A percentile compares a stretch with the other conserved stretches of the same genome.
Evolutionary conservation across 164 flowering plant species (phyloP).

Genomic region (Cinnamomum micranthum): DNA sequence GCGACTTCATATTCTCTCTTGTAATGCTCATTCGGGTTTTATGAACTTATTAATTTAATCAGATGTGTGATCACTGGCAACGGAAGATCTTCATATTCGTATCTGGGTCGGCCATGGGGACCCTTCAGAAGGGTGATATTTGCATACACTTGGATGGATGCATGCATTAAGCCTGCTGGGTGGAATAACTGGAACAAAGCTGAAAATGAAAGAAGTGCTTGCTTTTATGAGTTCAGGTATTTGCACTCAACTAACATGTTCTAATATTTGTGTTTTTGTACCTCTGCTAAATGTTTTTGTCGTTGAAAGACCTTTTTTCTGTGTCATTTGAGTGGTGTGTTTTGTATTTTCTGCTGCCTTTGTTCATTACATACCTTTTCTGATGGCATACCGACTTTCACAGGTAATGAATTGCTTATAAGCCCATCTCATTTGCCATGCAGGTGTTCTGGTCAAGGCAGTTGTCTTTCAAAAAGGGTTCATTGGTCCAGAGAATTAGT

Average conservation of each 20-base stretch:
- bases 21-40: not conserved
- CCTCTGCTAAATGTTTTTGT: not conserved
- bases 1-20: not conserved
- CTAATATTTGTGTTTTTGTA: not conserved
- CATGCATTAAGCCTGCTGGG: constrained; percentile 65
- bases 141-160: constrained; percentile 82
- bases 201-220: constrained; percentile 91
- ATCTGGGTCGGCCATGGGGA: constrained; percentile 98
- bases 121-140: constrained; percentile 92
- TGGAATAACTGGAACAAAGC: constrained; percentile 93
- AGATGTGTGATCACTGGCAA: constrained; percentile 95
- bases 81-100: constrained; percentile 56
- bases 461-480: constrained; percentile 64
- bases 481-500: constrained; percentile 79
- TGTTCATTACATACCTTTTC: not conserved
- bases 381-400: not conserved
- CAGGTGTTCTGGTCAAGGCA: constrained; percentile 91
- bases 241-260: not conserved
- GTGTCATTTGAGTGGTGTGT: not conserved
- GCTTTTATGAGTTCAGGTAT: constrained; percentile 98
- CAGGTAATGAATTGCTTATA: not conserved
- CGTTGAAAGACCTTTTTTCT: not conserved
- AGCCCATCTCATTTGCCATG: not conserved
- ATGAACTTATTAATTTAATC: constrained; percentile 16
- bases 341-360: not conserved